Evolutionary conservation across 345 rosid species (phyloP).

Genomic region (Bruguiera sexangula): DNA sequence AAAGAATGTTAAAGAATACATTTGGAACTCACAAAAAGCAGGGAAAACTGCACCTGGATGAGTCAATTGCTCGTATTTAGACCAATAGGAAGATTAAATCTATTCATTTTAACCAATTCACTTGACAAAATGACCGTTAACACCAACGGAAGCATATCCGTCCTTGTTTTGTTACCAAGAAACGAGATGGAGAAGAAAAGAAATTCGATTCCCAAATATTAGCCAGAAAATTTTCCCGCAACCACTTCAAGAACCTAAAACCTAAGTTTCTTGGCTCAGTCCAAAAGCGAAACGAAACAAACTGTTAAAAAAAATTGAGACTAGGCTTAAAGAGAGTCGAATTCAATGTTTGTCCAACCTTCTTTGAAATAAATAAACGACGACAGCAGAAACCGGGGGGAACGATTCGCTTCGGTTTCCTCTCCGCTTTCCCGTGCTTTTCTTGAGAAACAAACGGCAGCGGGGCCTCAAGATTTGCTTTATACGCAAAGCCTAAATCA

Average conservation of each 20-base stretch:
- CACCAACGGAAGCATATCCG: background rate
- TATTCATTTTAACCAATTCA: background rate
- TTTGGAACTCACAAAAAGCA: background rate
- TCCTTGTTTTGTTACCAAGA: background rate
- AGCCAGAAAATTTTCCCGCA: background rate
- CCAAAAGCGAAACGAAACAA: background rate
- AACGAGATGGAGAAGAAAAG: background rate
- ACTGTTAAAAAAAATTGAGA: background rate
- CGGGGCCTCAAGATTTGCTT: background rate
- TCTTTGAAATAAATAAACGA: background rate
- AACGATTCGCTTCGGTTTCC: slow-evolving; percentile 2
- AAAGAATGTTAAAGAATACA: too few relatives aligned
- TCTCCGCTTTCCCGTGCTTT: background rate
- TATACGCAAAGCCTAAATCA: background rate
- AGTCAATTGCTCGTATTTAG: background rate
- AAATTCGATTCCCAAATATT: background rate
- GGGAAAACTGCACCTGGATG: background rate
- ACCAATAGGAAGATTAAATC: background rate
- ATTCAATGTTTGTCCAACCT: slow-evolving; percentile 4
- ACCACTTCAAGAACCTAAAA: slow-evolving; percentile 11
- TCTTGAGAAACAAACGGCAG: background rate
- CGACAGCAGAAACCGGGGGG: background rate
- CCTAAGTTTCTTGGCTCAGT: background rate
- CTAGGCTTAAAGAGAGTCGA: background rate
- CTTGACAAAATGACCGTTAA: background rate